These are phyloP conservation scores for Rasamsonia emersonii DNA, from an alignment of 2,329 filamentous ascomycete genomes.

Conservation along the genomic window DNA sequence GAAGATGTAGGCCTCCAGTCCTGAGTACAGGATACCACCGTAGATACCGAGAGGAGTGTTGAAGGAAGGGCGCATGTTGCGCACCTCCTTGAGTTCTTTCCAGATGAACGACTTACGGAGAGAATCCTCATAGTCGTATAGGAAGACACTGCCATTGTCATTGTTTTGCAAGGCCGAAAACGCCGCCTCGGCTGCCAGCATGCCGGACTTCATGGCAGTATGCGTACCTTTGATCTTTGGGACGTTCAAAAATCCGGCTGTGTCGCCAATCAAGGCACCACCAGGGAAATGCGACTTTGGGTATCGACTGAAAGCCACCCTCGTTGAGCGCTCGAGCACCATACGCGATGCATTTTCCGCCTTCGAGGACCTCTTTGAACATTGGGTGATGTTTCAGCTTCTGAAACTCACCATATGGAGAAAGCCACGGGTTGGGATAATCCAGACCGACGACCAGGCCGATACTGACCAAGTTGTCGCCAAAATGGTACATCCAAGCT, in stretches of 20 bases:
- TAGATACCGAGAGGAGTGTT: conserved; percentile 77
- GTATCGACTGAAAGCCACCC: conserved; percentile 95
- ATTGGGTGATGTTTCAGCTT: conserved; percentile 98
- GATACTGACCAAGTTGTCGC: conserved; percentile 88
- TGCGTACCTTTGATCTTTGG: conserved; percentile 98
- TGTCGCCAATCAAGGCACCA: conserved; percentile 90
- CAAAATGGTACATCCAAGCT: conserved; percentile 99
- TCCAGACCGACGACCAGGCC: conserved; percentile 89
- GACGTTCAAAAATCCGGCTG: conserved; percentile 92
- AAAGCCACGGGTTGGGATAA: conserved; percentile 93
- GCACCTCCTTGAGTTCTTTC: conserved; percentile 88
- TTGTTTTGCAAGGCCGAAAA: conserved; percentile 60
- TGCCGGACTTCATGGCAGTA: conserved; percentile 94
- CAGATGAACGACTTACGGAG: conserved; percentile 82
- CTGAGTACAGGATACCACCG: conserved; percentile 86
- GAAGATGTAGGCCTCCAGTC: conserved; percentile 79
- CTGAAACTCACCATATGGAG: conserved; percentile 93
- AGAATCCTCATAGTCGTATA: conserved; percentile 88
- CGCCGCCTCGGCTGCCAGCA: conserved; percentile 88
- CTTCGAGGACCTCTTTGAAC: conserved; percentile 78
- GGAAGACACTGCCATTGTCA: conserved; percentile 66
- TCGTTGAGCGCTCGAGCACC: conserved; percentile 86
- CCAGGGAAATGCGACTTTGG: conserved; percentile 94
- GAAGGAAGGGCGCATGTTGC: conserved; percentile 96
- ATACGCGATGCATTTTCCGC: conserved; percentile 95